A percentile compares a stretch with the other conserved stretches of the same genome.
These are phyloP conservation scores for Carex littledalei DNA, from an alignment of 176 grass and related monocot genomes.

Conservation along the genomic window DNA sequence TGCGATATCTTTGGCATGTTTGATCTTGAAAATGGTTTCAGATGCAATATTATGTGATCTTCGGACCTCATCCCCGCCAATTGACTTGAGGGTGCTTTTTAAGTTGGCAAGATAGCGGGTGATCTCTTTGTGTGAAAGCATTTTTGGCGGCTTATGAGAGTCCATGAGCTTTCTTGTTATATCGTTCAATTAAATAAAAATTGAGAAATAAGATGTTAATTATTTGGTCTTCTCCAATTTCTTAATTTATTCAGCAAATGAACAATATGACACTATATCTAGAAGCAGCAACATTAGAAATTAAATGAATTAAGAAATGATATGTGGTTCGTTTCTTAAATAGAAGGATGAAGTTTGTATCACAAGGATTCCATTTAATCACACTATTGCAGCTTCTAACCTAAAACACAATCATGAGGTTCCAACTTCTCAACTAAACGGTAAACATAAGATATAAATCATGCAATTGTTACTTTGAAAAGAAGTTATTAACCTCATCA, in stretches of 20 bases:
- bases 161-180: no score
- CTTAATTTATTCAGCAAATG: neutral
- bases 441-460: no score
- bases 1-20: no score
- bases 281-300: neutral
- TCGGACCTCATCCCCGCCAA: no score
- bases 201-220: neutral
- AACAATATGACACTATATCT: neutral
- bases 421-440: neutral
- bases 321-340: neutral
- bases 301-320: neutral
- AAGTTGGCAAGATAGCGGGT: neutral
- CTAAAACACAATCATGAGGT: neutral
- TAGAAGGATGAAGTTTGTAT: neutral
- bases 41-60: no score
- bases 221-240: neutral
- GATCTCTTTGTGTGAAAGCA: no score
- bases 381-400: neutral
- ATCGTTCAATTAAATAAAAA: neutral
- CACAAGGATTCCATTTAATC: neutral
- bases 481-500: no score
- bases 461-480: no score
- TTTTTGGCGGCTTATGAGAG: neutral
- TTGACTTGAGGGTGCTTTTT: slow-evolving; percentile 6
- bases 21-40: no score